phyloP scores from a whole-genome alignment of 164 flowering plant species.

The Umbellularia californica region DNA sequence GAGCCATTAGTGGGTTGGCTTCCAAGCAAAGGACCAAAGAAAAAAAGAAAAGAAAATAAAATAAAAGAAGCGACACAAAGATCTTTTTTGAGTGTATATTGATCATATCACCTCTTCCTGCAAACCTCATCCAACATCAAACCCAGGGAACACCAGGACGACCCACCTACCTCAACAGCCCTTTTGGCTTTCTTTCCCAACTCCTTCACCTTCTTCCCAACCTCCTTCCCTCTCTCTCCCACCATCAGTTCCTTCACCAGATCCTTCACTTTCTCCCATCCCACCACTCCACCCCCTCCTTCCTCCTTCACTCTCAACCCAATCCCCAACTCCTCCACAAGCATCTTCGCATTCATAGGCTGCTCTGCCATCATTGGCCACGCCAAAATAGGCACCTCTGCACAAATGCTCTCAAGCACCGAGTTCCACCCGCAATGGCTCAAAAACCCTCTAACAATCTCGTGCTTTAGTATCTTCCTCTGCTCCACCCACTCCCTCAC shows the following conservation, averaged over 20 bases:
- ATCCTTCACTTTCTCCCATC: constrained; percentile 24
- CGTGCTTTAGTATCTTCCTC: constrained; percentile 20
- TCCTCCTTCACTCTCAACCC: constrained; percentile 14
- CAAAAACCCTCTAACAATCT: constrained; percentile 27
- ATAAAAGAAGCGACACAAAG: too few relatives aligned
- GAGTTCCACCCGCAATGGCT: constrained; percentile 44
- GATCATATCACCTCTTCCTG: neutral
- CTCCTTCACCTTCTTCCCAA: constrained; percentile 36
- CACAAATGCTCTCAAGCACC: constrained; percentile 25
- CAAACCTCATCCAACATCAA: constrained; percentile 23
- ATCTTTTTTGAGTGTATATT: too few relatives aligned
- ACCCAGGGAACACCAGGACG: constrained; percentile 36
- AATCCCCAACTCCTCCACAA: constrained; percentile 26
- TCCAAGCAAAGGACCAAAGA: too few relatives aligned
- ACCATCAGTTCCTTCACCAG: constrained; percentile 45
- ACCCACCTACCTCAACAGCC: constrained; percentile 49
- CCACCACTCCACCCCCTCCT: constrained; percentile 28
- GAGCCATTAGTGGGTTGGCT: too few relatives aligned
- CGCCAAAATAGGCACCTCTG: constrained; percentile 28
- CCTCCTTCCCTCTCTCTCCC: constrained; percentile 38
- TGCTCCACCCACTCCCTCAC: constrained; percentile 28
- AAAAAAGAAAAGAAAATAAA: too few relatives aligned
- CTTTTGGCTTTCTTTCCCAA: constrained; percentile 26
- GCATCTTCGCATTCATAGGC: constrained; percentile 24
- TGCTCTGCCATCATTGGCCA: constrained; percentile 34